These are phyloP conservation scores for Cicer judaicum DNA, from an alignment of 306 rosid genomes.

Conservation along the genomic window DNA sequence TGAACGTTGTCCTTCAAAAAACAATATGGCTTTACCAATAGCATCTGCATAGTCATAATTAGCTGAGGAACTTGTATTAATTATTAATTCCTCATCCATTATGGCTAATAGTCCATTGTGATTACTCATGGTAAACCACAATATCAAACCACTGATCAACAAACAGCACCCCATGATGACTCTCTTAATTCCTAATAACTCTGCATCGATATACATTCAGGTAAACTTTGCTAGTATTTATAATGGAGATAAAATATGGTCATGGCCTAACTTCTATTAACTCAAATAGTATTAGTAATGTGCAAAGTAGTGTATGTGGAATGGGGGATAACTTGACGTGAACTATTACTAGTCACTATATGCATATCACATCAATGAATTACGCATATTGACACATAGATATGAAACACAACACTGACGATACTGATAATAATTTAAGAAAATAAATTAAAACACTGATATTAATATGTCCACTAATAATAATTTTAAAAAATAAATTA, in stretches of 20 bases:
- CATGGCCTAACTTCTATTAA: conserved; percentile 23
- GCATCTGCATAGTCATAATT: conserved; percentile 67
- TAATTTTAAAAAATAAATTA: no score
- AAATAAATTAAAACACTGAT: no score
- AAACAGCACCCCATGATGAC: conserved; percentile 40
- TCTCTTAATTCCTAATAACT: conserved; percentile 1
- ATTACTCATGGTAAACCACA: conserved; percentile 46
- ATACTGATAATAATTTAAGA: no score
- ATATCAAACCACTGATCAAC: conserved; percentile 43
- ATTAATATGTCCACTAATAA: no score
- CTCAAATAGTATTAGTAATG: conserved; percentile 1
- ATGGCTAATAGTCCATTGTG: conserved; percentile 34
- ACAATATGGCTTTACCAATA: conserved; percentile 72
- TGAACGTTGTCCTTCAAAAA: conserved; percentile 90
- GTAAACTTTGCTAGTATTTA: conserved; percentile 38
- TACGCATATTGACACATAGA: no score
- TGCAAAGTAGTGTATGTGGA: conserved; percentile 22
- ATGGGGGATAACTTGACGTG: conserved; percentile 47
- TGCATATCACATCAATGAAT: background rate
- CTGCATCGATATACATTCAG: conserved; percentile 29
- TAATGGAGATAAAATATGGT: conserved; percentile 24
- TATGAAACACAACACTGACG: no score
- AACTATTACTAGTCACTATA: background rate
- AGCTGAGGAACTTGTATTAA: conserved; percentile 17
- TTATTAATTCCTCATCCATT: conserved; percentile 36